Evolutionary conservation across 148 eudicot species (phyloP), one percentile per base, ranked within the genome.

Genomic region (Limonium bicolor): DNA sequence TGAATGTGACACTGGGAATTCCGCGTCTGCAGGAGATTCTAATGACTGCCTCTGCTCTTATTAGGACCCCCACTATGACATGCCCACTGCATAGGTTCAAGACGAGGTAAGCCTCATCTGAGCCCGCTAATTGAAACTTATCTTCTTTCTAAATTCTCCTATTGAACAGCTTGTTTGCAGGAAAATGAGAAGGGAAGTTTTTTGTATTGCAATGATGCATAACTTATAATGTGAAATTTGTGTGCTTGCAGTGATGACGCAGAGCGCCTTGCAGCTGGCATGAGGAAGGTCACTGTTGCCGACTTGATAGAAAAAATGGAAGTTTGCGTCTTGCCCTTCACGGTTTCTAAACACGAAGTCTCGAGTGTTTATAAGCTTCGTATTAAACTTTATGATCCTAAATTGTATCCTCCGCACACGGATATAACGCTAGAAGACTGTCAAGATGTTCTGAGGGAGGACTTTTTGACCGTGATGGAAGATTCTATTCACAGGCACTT

Each of bases 11-110:
- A 23, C 73, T 90, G 31, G 99, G 99, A 41, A 90, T 90, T 58
- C 99, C 99, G 27, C 99, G 99, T 75, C 66, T 90, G 27, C 99
- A 90, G 53, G 99, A 90, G 72, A 90, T 90, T 29, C 62, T 90
- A 65, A 90, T 78, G 95, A 80, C 93, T 50, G 99, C 99, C 20
- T 66, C 95, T 29, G 41, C 46, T 58, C 48, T 42, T 41, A 90
- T 90, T 26, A 78, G 65, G 65, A 85, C 95, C 61, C 99, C 99
- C 35, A 78, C 92, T 7, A 78, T 92, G 80, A 92, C 99, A n/a
- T 85, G 99, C 46, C 99, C 95, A 33, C 48, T 85, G 68, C 59
- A 62, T 1, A 60, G 63, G 36, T 53, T 47, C 47, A 81, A 63
- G 56, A 64, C 76, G 31, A 73, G 60, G 99, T 85, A 46, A 73